Base-by-base conservation (phyloP, 139 green algal species). In the Axilococcus clingmanii region DNA sequence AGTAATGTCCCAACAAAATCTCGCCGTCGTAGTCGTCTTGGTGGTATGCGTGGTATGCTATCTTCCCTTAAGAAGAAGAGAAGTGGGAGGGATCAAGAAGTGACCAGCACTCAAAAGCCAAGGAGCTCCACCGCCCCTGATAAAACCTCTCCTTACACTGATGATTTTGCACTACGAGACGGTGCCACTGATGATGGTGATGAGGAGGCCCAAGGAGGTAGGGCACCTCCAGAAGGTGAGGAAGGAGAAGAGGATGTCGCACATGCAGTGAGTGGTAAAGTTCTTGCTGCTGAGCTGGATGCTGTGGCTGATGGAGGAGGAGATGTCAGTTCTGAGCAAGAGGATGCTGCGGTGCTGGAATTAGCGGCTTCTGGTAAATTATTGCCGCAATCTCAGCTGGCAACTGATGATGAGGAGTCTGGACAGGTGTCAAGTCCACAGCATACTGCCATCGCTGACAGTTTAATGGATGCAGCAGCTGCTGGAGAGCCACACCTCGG, bases 281-380 rank as follows among this genome's bases (percentile, higher is more conserved):
- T 12, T 38, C 9, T 12, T 38, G 33, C 33, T 38, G 33, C 33
- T 38, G 33, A 9, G 9, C 9, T 38, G 12, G 33, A 9, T 38
- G 33, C 33, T 38, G 33, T 38, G 33, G 33, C 33, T 38, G 33
- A 9, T 9, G 33, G n/a, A n/a, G n/a, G n/a, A n/a, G 24, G 12
- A 0, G 24, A 33, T 0, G 44, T 20, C n/a, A 30, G 4, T 12
- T 57, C 49, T 31, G 49, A 57, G 17, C 30, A 41, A 25, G 49
- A 57, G 20, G 49, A 57, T 46, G 31, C 24, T 29, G 49, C 35
- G n/a, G 43, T 57, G 0, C 19, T 57, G 29, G 19, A 57, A 9
- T 22, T 23, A 14, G 49, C 49, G 20, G 49, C 49, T 35, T 33
- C 5, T 24, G 49, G 49, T 9, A 20, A 23, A 5, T 19, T 57